Percentiles rank a stretch among this genome's conserved stretches.
Evolutionary conservation across 169 alveolate genomes (phyloP).

Genomic region (Babesia ovata): DNA sequence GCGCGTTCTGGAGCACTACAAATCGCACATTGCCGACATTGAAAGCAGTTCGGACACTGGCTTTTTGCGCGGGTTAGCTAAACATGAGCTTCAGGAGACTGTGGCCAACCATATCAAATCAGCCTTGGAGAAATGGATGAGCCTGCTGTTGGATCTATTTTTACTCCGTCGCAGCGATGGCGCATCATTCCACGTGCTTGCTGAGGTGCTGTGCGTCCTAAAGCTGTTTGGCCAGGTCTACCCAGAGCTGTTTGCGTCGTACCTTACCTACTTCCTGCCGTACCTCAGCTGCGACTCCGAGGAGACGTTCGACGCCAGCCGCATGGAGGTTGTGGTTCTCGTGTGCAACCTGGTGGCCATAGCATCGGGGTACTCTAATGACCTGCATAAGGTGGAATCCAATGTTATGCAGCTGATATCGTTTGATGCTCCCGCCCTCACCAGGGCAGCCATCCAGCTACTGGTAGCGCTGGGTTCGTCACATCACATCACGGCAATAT

Average conservation of each 20-base stretch:
- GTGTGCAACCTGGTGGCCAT: constrained; percentile 53
- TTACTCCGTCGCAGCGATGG: constrained; percentile 39
- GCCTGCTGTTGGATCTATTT: constrained; percentile 34
- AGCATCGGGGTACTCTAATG: constrained; percentile 32
- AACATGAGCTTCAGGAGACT: background rate
- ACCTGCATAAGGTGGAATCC: constrained; percentile 18
- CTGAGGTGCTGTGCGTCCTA: constrained; percentile 51
- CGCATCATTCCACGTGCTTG: constrained; percentile 29
- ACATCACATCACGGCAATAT: constrained; percentile 18
- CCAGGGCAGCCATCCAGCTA: constrained; percentile 56
- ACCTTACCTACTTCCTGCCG: constrained; percentile 51
- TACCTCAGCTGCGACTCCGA: constrained; percentile 30
- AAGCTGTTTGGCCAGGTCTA: constrained; percentile 50
- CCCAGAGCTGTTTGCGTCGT: constrained; percentile 41
- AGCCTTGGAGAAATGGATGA: constrained; percentile 46
- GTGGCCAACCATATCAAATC: constrained; percentile 1
- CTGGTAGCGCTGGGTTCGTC: constrained; percentile 16
- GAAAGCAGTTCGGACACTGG: background rate
- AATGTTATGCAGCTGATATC: constrained; percentile 18
- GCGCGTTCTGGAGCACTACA: constrained; percentile 10
- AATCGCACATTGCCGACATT: background rate
- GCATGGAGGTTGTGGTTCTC: constrained; percentile 34
- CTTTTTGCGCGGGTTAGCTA: background rate
- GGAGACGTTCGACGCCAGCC: constrained; percentile 14
- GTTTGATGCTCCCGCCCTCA: constrained; percentile 52